These are phyloP conservation scores for Paracamarosporium sp. DNA, from an alignment of 2,329 filamentous ascomycete genomes.

Conservation along the genomic window DNA sequence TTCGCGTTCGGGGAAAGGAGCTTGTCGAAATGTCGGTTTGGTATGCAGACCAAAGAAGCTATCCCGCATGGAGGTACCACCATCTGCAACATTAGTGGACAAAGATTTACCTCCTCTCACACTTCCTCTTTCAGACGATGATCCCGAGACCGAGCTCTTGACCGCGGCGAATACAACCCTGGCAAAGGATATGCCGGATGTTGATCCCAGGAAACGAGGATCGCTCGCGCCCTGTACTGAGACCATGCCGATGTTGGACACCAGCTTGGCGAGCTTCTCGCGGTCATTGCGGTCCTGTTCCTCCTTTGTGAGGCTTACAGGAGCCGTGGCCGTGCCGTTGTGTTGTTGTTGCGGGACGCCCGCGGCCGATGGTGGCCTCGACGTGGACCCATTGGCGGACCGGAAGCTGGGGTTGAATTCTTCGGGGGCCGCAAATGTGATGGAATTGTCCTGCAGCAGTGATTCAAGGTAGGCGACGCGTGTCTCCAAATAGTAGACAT, in stretches of 20 bases:
- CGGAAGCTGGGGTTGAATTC: constrained; percentile 61
- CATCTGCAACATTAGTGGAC: constrained; percentile 57
- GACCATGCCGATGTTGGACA: constrained; percentile 75
- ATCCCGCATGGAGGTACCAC: constrained; percentile 85
- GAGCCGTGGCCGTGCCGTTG: constrained; percentile 26
- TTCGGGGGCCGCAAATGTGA: constrained; percentile 74
- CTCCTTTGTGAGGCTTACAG: constrained; percentile 25
- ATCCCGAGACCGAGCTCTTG: constrained; percentile 70
- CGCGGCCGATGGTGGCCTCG: constrained; percentile 25
- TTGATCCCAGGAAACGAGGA: constrained; percentile 80
- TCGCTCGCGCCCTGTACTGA: constrained; percentile 81
- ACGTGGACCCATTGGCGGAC: constrained; percentile 39
- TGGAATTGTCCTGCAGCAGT: constrained; percentile 71
- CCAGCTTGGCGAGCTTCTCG: constrained; percentile 69
- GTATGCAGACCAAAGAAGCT: constrained; percentile 97
- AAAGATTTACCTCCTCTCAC: constrained; percentile 65
- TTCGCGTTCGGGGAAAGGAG: constrained; percentile 79
- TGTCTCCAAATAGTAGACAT: constrained; percentile 93
- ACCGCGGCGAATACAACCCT: constrained; percentile 93
- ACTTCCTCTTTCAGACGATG: constrained; percentile 67
- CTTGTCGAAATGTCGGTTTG: constrained; percentile 84
- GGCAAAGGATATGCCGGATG: constrained; percentile 92
- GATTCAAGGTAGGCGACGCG: constrained; percentile 83
- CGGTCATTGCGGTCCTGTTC: constrained; percentile 62
- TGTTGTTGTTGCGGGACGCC: constrained; percentile 27